These are phyloP conservation scores for Starmerella bombi DNA, from an alignment of 805 yeast genomes.

Conservation along the genomic window DNA sequence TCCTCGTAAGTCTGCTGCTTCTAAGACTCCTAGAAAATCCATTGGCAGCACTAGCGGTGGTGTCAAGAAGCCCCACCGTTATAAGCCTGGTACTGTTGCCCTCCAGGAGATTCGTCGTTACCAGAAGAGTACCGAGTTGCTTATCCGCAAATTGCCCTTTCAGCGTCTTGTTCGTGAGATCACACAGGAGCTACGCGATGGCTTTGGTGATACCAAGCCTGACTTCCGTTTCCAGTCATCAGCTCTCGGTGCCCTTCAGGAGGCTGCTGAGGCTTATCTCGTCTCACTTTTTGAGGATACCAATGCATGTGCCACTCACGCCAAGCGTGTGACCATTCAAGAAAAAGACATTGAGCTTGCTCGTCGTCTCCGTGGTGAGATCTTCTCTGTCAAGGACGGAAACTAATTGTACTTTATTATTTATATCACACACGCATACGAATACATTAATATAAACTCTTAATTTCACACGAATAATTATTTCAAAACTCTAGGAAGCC, in stretches of 20 bases:
- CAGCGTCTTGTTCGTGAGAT: constrained; percentile 84
- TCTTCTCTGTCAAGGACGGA: constrained; percentile 19
- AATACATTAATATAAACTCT: too few species aligned
- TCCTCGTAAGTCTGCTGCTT: constrained; percentile 83
- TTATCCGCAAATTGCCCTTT: constrained; percentile 81
- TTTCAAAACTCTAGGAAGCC: too few species aligned
- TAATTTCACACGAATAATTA: too few species aligned
- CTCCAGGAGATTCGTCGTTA: constrained; percentile 85
- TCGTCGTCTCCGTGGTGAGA: constrained; percentile 82
- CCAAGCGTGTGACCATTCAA: constrained; percentile 86
- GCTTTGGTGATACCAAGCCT: constrained; percentile 26
- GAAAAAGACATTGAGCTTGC: constrained; percentile 85
- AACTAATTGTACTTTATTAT: too few species aligned
- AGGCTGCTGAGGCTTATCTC: constrained; percentile 79
- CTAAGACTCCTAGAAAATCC: constrained; percentile 82
- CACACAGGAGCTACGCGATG: constrained; percentile 77
- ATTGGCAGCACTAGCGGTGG: constrained; percentile 76
- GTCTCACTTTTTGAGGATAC: constrained; percentile 80
- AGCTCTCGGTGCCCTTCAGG: constrained; percentile 83
- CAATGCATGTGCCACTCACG: constrained; percentile 84
- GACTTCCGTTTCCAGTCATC: constrained; percentile 71
- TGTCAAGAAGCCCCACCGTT: constrained; percentile 86
- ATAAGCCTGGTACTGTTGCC: constrained; percentile 91
- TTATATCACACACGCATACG: too few species aligned
- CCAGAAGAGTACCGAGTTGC: constrained; percentile 77